Conservation (phyloP, 164 flowering plant genomes). For the Vitis rupestris region DNA sequence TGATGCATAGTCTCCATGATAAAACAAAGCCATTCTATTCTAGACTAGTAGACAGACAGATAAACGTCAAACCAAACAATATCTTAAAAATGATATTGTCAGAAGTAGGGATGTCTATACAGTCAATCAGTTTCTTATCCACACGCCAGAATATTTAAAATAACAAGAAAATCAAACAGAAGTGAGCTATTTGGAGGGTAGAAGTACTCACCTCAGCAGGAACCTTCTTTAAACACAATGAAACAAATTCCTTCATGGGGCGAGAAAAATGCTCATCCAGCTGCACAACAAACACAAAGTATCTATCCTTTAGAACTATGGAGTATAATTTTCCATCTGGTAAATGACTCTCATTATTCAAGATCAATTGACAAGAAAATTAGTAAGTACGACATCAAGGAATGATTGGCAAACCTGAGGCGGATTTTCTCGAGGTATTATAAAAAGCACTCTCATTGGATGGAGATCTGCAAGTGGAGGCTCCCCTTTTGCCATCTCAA, state of each 20-base stretch:
- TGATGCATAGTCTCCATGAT: no score
- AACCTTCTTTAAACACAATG: slow-evolving; percentile 75
- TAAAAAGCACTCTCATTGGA: slow-evolving; percentile 99
- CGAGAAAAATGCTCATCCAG: slow-evolving; percentile 99
- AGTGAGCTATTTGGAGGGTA: neutral
- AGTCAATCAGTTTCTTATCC: neutral
- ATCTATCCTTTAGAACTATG: slow-evolving; percentile 1
- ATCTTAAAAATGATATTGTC: neutral
- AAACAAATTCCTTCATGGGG: slow-evolving; percentile 93
- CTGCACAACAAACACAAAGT: slow-evolving; percentile 45
- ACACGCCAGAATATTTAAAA: neutral
- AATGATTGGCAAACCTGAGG: slow-evolving; percentile 69
- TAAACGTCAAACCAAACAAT: neutral
- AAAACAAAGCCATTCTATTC: neutral
- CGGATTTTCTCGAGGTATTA: slow-evolving; percentile 97
- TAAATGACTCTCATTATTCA: neutral
- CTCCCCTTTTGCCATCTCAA: slow-evolving; percentile 99
- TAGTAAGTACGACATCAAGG: slow-evolving; percentile 1
- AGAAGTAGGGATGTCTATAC: neutral
- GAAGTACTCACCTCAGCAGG: slow-evolving; percentile 79
- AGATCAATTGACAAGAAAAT: neutral
- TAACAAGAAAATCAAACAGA: neutral
- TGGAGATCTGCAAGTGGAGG: slow-evolving; percentile 99
- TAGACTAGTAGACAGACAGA: neutral
- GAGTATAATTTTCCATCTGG: neutral